phyloP scores from a whole-genome alignment of 2,329 filamentous ascomycete species.

The Fusarium sp. region DNA sequence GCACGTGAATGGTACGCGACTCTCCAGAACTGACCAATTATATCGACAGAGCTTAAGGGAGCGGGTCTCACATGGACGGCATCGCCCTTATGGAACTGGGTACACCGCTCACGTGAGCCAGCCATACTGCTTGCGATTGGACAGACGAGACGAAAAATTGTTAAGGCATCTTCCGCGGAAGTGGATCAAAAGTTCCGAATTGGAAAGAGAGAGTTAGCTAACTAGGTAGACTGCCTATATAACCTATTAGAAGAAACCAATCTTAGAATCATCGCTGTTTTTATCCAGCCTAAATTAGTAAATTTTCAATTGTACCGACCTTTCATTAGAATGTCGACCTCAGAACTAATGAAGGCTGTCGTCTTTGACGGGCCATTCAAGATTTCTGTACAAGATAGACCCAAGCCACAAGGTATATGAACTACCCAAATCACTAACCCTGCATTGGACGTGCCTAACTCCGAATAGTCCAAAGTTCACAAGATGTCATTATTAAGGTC shows the following conservation, averaged over 20 bases:
- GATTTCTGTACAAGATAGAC: constrained; percentile 83
- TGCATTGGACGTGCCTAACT: constrained; percentile 1
- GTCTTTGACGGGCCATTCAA: constrained; percentile 86
- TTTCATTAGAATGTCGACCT: constrained; percentile 48
- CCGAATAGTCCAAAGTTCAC: constrained; percentile 71
- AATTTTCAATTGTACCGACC: too few relatives aligned
- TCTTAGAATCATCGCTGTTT: too few relatives aligned
- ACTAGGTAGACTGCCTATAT: too few relatives aligned
- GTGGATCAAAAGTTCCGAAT: not conserved
- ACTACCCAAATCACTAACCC: not conserved
- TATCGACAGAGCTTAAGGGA: fast-evolving
- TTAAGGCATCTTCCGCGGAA: not conserved
- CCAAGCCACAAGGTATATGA: constrained; percentile 73
- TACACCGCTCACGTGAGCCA: not conserved
- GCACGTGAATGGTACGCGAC: not conserved
- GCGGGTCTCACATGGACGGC: too few relatives aligned
- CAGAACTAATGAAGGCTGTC: constrained; percentile 85
- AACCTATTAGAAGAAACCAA: too few relatives aligned
- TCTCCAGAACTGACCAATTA: not conserved
- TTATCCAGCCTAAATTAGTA: too few relatives aligned
- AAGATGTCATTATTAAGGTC: constrained; percentile 87
- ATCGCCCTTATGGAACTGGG: fast-evolving
- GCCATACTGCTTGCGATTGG: not conserved
- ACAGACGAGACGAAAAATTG: not conserved
- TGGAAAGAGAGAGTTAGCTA: too few relatives aligned